Base-by-base conservation (phyloP, 2,329 filamentous ascomycete genomes). In the Colletotrichum shisoi region DNA sequence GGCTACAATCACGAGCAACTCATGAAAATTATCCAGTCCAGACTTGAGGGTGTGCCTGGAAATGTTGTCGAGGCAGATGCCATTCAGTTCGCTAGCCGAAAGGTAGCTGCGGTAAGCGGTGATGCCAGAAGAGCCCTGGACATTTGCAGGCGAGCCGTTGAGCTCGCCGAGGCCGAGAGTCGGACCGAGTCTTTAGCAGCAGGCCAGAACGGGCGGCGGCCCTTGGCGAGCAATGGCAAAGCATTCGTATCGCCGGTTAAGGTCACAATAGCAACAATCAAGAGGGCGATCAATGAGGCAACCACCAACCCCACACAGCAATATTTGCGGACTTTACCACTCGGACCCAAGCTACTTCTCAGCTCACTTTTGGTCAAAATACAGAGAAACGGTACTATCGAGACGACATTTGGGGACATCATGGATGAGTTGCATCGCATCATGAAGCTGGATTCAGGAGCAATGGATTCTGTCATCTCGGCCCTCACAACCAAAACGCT, bases 1-100 rank as follows among this genome's bases (percentile, higher is more conserved):
- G 95, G 95, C 24, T 99, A 99, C 78, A 97, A 93, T 64, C 94
- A 99, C 77, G 93, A 95, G 67, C 95, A 99, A 78, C 85, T 99
- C 46, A 97, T 98, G 91, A 91, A 91, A 72, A 99, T 99, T 74
- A 97, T 99, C 70, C 90, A 94, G 74, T 96, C 93, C n/a, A 90
- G 95, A 37, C 85, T 99, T 2, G 89, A 93, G 74, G 93, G 92
- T 61, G 92, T 98, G 0, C 90, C 92, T 1, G 93, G 93, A 31
- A 89, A 94, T 71, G 91, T 99, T 51, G 94, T 99, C 46, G 93
- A 97, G 69, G 83, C 92, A 1, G 95, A 99, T 74, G 96, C 95
- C 15, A 87, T 99, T 57, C 94, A 98, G 78, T 99, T 99, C 75
- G 95, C 95, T 3, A 94, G 92, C 72, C 89, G 95, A 69, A 99